Conservation (phyloP, 1,284 basidiomycete genomes). For the Cryptococcus sp. region DNA sequence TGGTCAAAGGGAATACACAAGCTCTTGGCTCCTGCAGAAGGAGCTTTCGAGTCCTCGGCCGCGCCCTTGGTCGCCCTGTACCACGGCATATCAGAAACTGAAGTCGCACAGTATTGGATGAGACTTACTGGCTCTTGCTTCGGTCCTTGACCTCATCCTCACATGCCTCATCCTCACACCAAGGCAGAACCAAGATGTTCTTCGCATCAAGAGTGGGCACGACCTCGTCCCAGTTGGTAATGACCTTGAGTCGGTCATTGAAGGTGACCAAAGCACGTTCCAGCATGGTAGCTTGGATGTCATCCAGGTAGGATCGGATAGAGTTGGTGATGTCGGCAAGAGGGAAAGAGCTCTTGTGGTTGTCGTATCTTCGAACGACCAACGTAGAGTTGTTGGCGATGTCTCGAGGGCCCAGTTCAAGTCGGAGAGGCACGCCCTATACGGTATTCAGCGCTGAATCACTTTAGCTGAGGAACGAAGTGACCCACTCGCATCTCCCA, state of each 20-base stretch:
- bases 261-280: constrained; percentile 73
- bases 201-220: constrained; percentile 89
- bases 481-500: constrained; percentile 88
- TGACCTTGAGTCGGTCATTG: constrained; percentile 69
- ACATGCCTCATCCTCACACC: constrained; percentile 93
- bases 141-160: constrained; percentile 99
- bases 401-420: constrained; percentile 96
- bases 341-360: constrained; percentile 72
- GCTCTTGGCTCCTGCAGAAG: constrained; percentile 97
- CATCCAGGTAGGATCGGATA: constrained; percentile 71
- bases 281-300: constrained; percentile 91
- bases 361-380: constrained; percentile 84
- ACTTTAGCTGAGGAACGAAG: not conserved
- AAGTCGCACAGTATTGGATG: not conserved
- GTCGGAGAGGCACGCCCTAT: constrained; percentile 90
- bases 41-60: constrained; percentile 88
- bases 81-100: constrained; percentile 5
- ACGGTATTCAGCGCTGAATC: not conserved
- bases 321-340: constrained; percentile 64
- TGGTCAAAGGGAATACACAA: constrained; percentile 98
- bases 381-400: constrained; percentile 80
- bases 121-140: constrained; percentile 70
- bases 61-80: constrained; percentile 62
- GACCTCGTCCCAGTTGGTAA: constrained; percentile 87
- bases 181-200: constrained; percentile 86